phyloP scores from a whole-genome alignment of 108 stramenopile genomes.

The Parietichytrium sp. region DNA sequence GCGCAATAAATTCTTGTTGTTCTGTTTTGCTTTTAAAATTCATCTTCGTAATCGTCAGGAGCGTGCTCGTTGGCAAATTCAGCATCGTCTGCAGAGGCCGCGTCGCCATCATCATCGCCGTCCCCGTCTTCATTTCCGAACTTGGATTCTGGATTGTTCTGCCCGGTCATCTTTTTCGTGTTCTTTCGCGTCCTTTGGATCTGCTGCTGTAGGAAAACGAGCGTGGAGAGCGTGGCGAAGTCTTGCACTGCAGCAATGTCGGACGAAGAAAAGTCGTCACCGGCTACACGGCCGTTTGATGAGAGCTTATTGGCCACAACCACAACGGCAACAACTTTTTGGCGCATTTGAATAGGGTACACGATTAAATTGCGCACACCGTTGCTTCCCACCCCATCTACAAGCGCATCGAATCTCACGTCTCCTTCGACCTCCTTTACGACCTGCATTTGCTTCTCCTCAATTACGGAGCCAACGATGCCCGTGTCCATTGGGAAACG shows the following conservation, averaged over 20 bases:
- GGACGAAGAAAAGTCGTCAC: background rate
- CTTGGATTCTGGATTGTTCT: no score
- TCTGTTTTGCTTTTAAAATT: no score
- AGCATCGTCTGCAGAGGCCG: no score
- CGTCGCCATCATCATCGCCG: no score
- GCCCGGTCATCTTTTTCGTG: no score
- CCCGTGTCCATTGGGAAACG: conserved; percentile 28
- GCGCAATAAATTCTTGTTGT: no score
- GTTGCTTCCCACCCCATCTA: background rate
- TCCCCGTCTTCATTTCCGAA: no score
- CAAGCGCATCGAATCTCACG: conserved; percentile 27
- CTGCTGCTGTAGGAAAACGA: conserved; percentile 28
- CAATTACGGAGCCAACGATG: conserved; percentile 1
- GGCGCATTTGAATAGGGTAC: conserved; percentile 35
- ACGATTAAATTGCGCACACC: conserved; percentile 3
- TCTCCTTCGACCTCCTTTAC: conserved; percentile 30
- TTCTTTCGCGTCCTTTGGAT: background rate
- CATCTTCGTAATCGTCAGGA: no score
- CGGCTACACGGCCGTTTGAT: conserved; percentile 10
- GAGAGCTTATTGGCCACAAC: conserved; percentile 24
- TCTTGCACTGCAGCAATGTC: conserved; percentile 15
- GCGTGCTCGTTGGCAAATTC: no score
- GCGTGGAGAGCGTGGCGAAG: conserved; percentile 19
- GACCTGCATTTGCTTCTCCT: conserved; percentile 1
- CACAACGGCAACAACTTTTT: conserved; percentile 6